A percentile compares a stretch with the other conserved stretches of the same genome.
phyloP scores from a whole-genome alignment of 768 basidiomycete genomes.

The Hygrophorus pudorinus region DNA sequence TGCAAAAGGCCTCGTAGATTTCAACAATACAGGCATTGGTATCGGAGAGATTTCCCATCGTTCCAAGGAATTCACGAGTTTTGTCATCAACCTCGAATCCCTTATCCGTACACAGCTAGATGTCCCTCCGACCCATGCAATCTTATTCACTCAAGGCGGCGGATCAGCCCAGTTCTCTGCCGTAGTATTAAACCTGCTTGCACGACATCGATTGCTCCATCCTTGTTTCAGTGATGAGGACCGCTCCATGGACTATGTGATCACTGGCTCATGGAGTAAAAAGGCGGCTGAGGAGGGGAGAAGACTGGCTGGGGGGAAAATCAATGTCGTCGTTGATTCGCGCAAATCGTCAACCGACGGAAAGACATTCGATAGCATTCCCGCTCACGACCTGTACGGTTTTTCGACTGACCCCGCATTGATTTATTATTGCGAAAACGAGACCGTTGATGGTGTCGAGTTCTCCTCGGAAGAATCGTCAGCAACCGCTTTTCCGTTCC shows the following conservation, averaged over 20 bases:
- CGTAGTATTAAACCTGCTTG: conserved; percentile 84
- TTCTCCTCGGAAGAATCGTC: conserved; percentile 51
- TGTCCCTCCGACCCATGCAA: conserved; percentile 73
- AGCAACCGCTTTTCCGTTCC: conserved; percentile 73
- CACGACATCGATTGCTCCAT: conserved; percentile 69
- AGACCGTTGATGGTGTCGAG: conserved; percentile 94
- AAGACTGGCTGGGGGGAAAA: conserved; percentile 48
- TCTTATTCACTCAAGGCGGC: conserved; percentile 94
- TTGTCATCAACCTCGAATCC: conserved; percentile 50
- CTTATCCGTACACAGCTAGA: conserved; percentile 68
- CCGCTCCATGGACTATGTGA: conserved; percentile 72
- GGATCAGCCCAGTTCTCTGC: conserved; percentile 89
- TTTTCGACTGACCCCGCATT: conserved; percentile 80
- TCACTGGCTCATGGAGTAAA: conserved; percentile 90
- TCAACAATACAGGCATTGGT: conserved; percentile 84
- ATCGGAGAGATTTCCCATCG: conserved; percentile 96
- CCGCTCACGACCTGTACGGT: conserved; percentile 57
- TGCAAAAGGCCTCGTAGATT: conserved; percentile 80
- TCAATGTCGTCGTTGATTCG: conserved; percentile 67
- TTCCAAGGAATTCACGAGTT: conserved; percentile 75
- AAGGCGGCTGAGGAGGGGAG: conserved; percentile 79
- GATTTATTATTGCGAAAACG: conserved; percentile 99
- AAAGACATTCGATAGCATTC: conserved; percentile 73
- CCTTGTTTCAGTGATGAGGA: conserved; percentile 47
- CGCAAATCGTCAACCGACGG: conserved; percentile 51